Evolutionary conservation across 768 basidiomycete genomes (phyloP), one percentile per base, ranked within the genome.

Genomic region (Royoungia palumana): DNA sequence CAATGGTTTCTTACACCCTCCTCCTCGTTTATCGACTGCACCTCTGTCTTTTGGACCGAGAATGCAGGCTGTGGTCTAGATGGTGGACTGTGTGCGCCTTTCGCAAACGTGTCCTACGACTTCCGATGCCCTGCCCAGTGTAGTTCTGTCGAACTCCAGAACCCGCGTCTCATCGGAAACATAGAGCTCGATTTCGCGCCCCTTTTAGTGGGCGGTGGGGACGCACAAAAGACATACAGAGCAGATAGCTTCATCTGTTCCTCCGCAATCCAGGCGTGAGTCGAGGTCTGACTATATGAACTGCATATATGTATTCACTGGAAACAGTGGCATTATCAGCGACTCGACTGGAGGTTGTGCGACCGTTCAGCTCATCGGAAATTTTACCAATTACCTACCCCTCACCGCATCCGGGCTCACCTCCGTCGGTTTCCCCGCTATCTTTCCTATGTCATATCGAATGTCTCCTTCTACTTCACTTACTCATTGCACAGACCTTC

Each of bases 201-300:
- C 7, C 72, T 93, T 20, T 74, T 94, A 40, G 85, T 94, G 2
- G 91, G 92, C n/a, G 92, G 92, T 16, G 89, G 90, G 3, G 89
- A 91, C 67, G 52, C 52, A 1, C 73, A 82, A 40, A 61, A 63
- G 35, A 92, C 89, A 5, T 94, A 93, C 60, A 77, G 92, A 60
- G 89, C 82, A 2, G 92, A 94, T 63, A 82, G 77, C 47, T 94
- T 93, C 63, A 79, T 93, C 32, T 94, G 92, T 63, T 81, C 88
- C 35, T 83, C 91, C 35, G 91, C 89, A 35, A 73, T 84, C 35
- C 90, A 93, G 72, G 81, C 83, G 83, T 91, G 63, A 66, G 80
- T 76, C 32, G 6, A 16, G 14, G 32, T 32, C 44, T 20, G 44
- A 47, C 35, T 14, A 38, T 48, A 25, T 53, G 28, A 7, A 24